Conservation (phyloP, 1,284 basidiomycete genomes). For the Trichosporon ovoides region DNA sequence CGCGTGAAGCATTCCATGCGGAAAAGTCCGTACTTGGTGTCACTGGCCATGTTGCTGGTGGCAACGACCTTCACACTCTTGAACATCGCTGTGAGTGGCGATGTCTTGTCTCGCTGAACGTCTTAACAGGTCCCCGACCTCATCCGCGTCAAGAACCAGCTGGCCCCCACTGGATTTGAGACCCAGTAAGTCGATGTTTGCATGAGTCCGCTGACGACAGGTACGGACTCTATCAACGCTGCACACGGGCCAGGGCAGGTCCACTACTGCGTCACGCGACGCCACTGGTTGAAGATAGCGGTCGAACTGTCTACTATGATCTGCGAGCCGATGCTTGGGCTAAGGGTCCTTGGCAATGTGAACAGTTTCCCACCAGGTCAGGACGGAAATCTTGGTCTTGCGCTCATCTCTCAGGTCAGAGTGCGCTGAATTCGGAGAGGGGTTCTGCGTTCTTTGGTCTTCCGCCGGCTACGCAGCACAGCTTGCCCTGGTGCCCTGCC, state of each 20-base stretch:
- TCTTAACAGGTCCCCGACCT: constrained; percentile 38
- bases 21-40: constrained; percentile 45
- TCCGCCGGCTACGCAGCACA: constrained; percentile 46
- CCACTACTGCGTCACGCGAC: constrained; percentile 32
- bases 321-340: neutral
- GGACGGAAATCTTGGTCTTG: neutral
- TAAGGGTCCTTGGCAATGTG: constrained; percentile 28
- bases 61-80: constrained; percentile 43
- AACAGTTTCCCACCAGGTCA: constrained; percentile 42
- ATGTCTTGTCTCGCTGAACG: neutral
- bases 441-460: constrained; percentile 44
- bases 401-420: constrained; percentile 35
- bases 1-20: constrained; percentile 36
- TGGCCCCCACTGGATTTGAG: constrained; percentile 43
- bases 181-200: constrained; percentile 33
- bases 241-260: constrained; percentile 32
- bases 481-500: constrained; percentile 44
- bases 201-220: constrained; percentile 20
- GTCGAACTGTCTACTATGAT: neutral
- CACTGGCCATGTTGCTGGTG: constrained; percentile 39
- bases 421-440: constrained; percentile 45
- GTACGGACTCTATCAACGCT: constrained; percentile 47
- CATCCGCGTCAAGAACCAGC: constrained; percentile 36
- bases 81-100: constrained; percentile 40
- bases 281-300: constrained; percentile 20